phyloP scores from a whole-genome alignment of 306 rosid species.

The Glycine latifolia region DNA sequence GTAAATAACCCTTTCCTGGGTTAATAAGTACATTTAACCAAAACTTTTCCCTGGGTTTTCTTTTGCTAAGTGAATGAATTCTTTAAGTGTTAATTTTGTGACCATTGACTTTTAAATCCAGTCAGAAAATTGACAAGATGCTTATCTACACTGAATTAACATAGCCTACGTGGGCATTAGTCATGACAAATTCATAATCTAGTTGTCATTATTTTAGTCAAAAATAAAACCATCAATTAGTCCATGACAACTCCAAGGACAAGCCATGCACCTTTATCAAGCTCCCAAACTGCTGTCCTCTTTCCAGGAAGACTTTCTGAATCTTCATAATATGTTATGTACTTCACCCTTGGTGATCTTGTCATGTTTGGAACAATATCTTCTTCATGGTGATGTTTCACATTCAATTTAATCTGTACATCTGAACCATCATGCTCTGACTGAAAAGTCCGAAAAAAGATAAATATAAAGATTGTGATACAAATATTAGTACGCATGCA shows the following conservation, averaged over 20 bases:
- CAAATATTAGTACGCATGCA: slow-evolving; percentile 24
- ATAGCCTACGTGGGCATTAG: neutral
- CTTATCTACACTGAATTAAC: slow-evolving; percentile 7
- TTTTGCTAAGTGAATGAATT: slow-evolving; percentile 34
- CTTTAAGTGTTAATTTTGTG: slow-evolving; percentile 8
- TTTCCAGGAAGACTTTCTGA: slow-evolving; percentile 88
- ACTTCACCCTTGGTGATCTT: slow-evolving; percentile 73
- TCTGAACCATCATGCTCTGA: slow-evolving; percentile 95
- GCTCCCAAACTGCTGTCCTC: slow-evolving; percentile 98
- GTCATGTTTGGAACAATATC: slow-evolving; percentile 89
- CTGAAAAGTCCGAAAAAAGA: slow-evolving; percentile 56
- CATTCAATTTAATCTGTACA: slow-evolving; percentile 80
- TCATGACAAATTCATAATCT: slow-evolving; percentile 4
- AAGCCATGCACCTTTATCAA: slow-evolving; percentile 80
- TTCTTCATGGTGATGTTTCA: slow-evolving; percentile 70
- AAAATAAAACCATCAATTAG: slow-evolving; percentile 40
- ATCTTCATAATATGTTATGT: slow-evolving; percentile 92
- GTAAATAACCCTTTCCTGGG: slow-evolving; percentile 35
- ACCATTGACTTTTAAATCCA: slow-evolving; percentile 20
- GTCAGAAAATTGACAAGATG: slow-evolving; percentile 16
- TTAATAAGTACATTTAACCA: slow-evolving; percentile 22
- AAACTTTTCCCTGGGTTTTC: neutral
- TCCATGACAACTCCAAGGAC: slow-evolving; percentile 45
- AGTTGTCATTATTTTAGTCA: slow-evolving; percentile 29
- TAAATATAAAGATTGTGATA: slow-evolving; percentile 28